phyloP scores from a whole-genome alignment of 805 yeast genomes.

The Zygoascus tannicola region DNA sequence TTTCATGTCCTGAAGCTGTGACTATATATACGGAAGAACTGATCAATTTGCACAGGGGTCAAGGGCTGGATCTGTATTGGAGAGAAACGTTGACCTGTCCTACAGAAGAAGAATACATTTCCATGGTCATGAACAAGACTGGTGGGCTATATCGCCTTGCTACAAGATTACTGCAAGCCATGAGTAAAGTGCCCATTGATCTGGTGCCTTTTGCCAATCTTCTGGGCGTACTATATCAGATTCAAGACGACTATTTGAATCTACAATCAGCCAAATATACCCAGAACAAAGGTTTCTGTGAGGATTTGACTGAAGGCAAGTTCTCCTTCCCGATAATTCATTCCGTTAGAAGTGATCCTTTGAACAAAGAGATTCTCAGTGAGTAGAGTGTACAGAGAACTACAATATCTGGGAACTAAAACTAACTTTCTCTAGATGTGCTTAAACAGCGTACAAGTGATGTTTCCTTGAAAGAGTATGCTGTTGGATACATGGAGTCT shows the following conservation, averaged over 20 bases:
- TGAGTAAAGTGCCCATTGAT: neutral
- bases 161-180: slow-evolving; percentile 48
- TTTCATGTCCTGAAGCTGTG: slow-evolving; percentile 15
- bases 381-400: neutral
- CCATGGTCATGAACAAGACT: slow-evolving; percentile 81
- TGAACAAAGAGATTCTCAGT: slow-evolving; percentile 35
- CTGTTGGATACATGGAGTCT: slow-evolving; percentile 38
- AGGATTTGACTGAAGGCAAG: slow-evolving; percentile 85
- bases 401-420: too few species aligned
- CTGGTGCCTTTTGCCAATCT: slow-evolving; percentile 58
- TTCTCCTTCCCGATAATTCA: slow-evolving; percentile 80
- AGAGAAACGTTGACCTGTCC: slow-evolving; percentile 58
- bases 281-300: slow-evolving; percentile 69
- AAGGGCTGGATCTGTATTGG: slow-evolving; percentile 85
- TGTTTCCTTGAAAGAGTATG: slow-evolving; percentile 39
- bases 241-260: slow-evolving; percentile 77
- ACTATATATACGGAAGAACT: slow-evolving; percentile 45
- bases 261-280: slow-evolving; percentile 42
- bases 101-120: slow-evolving; percentile 50
- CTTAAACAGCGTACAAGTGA: slow-evolving; percentile 45
- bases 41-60: slow-evolving; percentile 78
- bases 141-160: slow-evolving; percentile 82
- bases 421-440: slow-evolving; percentile 30
- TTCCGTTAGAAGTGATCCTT: slow-evolving; percentile 34
- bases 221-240: slow-evolving; percentile 77